These are phyloP conservation scores for Xylariaceae sp. DNA, from an alignment of 2,329 filamentous ascomycete species.

Conservation along the genomic window DNA sequence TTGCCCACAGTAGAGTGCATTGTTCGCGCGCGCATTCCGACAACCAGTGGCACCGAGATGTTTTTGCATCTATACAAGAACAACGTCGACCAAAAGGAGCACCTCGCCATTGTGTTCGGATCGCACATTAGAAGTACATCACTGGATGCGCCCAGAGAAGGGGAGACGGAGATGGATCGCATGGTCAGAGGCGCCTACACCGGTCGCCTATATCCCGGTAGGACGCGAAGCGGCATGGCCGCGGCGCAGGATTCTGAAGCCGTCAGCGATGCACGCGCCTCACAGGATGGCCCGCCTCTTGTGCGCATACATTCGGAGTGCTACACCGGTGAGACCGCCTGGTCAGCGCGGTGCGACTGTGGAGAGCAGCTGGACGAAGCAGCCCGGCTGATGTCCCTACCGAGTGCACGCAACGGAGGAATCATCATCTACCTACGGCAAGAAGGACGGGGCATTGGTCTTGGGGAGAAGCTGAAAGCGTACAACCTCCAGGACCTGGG, in stretches of 20 bases:
- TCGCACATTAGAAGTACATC: slow-evolving; percentile 70
- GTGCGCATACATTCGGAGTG: slow-evolving; percentile 97
- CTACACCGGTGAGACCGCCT: slow-evolving; percentile 97
- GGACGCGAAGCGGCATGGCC: slow-evolving; percentile 65
- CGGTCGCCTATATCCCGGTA: slow-evolving; percentile 78
- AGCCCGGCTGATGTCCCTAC: slow-evolving; percentile 82
- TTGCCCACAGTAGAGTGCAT: slow-evolving; percentile 88
- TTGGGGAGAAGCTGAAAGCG: slow-evolving; percentile 93
- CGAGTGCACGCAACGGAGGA: slow-evolving; percentile 59
- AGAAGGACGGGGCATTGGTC: slow-evolving; percentile 90
- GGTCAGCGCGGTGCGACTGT: slow-evolving; percentile 96
- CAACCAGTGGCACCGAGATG: slow-evolving; percentile 88
- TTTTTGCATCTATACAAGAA: slow-evolving; percentile 94
- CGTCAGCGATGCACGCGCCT: slow-evolving; percentile 10
- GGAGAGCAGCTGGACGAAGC: slow-evolving; percentile 97
- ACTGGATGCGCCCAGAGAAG: slow-evolving; percentile 64
- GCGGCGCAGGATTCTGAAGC: slow-evolving; percentile 13
- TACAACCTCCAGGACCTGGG: slow-evolving; percentile 97
- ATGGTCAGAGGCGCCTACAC: slow-evolving; percentile 94
- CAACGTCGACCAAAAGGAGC: slow-evolving; percentile 88
- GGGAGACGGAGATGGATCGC: slow-evolving; percentile 80
- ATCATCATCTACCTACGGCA: slow-evolving; percentile 95
- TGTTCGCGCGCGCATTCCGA: slow-evolving; percentile 91
- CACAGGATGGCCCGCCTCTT: slow-evolving; percentile 52
- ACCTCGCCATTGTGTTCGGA: slow-evolving; percentile 95